phyloP scores from a whole-genome alignment of 2,329 filamentous ascomycete genomes.

The Aschersonia sp. region DNA sequence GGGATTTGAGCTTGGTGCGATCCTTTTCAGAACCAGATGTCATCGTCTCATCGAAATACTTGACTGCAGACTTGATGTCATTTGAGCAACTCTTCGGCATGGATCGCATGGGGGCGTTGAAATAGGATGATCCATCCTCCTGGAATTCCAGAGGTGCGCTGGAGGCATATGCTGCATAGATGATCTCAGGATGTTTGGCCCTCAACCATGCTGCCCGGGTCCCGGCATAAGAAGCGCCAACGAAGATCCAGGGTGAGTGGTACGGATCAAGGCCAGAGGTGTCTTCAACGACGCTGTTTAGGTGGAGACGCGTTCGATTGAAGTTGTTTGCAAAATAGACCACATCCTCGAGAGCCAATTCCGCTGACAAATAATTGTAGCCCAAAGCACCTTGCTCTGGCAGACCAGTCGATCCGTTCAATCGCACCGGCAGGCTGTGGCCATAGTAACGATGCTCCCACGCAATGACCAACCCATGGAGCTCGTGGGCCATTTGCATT shows the following conservation, averaged over 20 bases:
- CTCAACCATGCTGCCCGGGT: slow-evolving; percentile 33
- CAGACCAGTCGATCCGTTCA: slow-evolving; percentile 5
- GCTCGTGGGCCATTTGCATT: slow-evolving; percentile 8
- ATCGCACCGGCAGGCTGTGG: slow-evolving; percentile 8
- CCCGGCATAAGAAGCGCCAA: slow-evolving; percentile 35
- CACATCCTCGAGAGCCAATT: slow-evolving; percentile 14
- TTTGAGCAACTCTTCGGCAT: slow-evolving; percentile 32
- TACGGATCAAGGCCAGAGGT: slow-evolving; percentile 16
- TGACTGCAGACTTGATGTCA: slow-evolving; percentile 28
- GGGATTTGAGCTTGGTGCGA: background rate
- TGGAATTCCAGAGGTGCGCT: slow-evolving; percentile 33
- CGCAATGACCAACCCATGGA: slow-evolving; percentile 9
- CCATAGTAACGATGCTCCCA: slow-evolving; percentile 14
- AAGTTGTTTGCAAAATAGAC: slow-evolving; percentile 15
- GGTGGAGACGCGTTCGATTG: slow-evolving; percentile 22
- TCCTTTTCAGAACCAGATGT: background rate
- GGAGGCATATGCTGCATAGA: slow-evolving; percentile 35
- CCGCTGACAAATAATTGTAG: slow-evolving; percentile 11
- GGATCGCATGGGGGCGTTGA: slow-evolving; percentile 27
- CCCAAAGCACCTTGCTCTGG: slow-evolving; percentile 2
- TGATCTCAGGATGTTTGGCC: slow-evolving; percentile 28
- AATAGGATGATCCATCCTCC: slow-evolving; percentile 31
- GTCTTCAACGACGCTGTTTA: slow-evolving; percentile 12
- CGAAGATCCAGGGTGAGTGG: slow-evolving; percentile 34
- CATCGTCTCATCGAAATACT: slow-evolving; percentile 24